A percentile compares a stretch with the other conserved stretches of the same genome.
These are phyloP conservation scores for Cicer pinnatifidum DNA, from an alignment of 306 rosid species.

Conservation along the genomic window DNA sequence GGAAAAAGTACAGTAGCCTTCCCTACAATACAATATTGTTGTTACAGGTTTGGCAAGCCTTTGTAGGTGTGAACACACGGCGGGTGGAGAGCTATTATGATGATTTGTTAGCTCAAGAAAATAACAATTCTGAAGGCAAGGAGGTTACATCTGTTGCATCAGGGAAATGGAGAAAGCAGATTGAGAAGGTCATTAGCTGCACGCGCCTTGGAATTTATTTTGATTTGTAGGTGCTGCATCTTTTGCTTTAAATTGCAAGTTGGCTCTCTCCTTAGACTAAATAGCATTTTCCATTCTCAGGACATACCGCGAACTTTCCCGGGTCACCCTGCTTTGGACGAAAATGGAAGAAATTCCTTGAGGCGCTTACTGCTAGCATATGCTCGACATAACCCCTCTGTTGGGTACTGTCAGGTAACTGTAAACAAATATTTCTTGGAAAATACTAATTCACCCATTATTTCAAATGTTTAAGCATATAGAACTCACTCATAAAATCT, in stretches of 20 bases:
- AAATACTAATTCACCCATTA: slow-evolving; percentile 31
- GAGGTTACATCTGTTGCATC: slow-evolving; percentile 58
- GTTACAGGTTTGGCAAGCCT: slow-evolving; percentile 98
- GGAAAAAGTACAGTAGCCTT: slow-evolving; percentile 41
- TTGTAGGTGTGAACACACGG: slow-evolving; percentile 85
- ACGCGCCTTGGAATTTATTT: slow-evolving; percentile 88
- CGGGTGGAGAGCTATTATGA: slow-evolving; percentile 77
- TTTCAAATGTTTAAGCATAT: slow-evolving; percentile 37
- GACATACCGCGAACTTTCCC: slow-evolving; percentile 98
- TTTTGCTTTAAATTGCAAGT: slow-evolving; percentile 62
- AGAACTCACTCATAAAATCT: slow-evolving; percentile 24
- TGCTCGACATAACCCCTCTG: slow-evolving; percentile 91
- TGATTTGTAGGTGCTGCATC: slow-evolving; percentile 87
- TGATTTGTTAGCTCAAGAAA: slow-evolving; percentile 72
- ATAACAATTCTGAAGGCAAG: slow-evolving; percentile 48
- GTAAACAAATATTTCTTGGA: slow-evolving; percentile 38
- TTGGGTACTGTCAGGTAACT: slow-evolving; percentile 95
- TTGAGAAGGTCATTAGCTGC: slow-evolving; percentile 99
- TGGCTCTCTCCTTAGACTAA: slow-evolving; percentile 62
- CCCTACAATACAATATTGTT: slow-evolving; percentile 56
- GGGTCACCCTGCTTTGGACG: slow-evolving; percentile 96
- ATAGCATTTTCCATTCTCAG: slow-evolving; percentile 56
- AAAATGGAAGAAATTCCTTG: slow-evolving; percentile 81
- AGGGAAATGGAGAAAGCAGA: slow-evolving; percentile 91
- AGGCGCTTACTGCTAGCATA: slow-evolving; percentile 91